These are phyloP conservation scores for Blastocystis sp. DNA, from an alignment of 352 stramenopile genomes.

Conservation along the genomic window DNA sequence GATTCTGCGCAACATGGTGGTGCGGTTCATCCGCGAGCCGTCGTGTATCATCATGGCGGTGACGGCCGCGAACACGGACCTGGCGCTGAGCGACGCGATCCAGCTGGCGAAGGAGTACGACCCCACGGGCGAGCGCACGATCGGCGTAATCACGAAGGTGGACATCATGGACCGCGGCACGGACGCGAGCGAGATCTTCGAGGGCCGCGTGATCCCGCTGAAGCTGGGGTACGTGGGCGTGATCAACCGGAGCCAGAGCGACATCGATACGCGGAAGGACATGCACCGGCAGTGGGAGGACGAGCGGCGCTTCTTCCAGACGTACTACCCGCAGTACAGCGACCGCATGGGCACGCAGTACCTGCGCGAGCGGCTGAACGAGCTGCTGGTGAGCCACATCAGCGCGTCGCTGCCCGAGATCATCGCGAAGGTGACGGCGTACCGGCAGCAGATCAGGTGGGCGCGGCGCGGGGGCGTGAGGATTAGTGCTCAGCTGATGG, in stretches of 20 bases:
- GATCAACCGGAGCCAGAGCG: slow-evolving; percentile 94
- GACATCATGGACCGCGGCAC: slow-evolving; percentile 99
- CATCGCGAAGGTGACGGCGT: slow-evolving; percentile 80
- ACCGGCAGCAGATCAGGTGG: slow-evolving; percentile 76
- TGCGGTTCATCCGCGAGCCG: slow-evolving; percentile 95
- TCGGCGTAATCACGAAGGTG: slow-evolving; percentile 98
- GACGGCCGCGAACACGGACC: slow-evolving; percentile 94
- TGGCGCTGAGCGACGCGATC: slow-evolving; percentile 96
- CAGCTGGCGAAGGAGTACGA: slow-evolving; percentile 91
- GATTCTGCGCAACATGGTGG: slow-evolving; percentile 95
- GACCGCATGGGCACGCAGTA: slow-evolving; percentile 90
- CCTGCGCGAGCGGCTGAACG: slow-evolving; percentile 92
- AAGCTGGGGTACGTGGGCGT: slow-evolving; percentile 94
- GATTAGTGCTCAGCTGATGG: slow-evolving; percentile 77
- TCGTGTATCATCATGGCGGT: slow-evolving; percentile 98
- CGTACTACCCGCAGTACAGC: slow-evolving; percentile 80
- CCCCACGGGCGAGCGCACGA: slow-evolving; percentile 86
- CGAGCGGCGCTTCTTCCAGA: slow-evolving; percentile 94
- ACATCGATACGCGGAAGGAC: slow-evolving; percentile 91
- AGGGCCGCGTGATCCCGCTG: slow-evolving; percentile 89
- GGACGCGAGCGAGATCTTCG: slow-evolving; percentile 79
- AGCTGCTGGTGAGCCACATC: slow-evolving; percentile 99
- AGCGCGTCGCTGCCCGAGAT: slow-evolving; percentile 94
- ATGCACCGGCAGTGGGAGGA: slow-evolving; percentile 89
- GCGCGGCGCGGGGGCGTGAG: slow-evolving; percentile 88